A percentile compares a stretch with the other conserved stretches of the same genome.
Conservation (phyloP, 495 filamentous ascomycete species). For the Aspergillus heteromorphus region DNA sequence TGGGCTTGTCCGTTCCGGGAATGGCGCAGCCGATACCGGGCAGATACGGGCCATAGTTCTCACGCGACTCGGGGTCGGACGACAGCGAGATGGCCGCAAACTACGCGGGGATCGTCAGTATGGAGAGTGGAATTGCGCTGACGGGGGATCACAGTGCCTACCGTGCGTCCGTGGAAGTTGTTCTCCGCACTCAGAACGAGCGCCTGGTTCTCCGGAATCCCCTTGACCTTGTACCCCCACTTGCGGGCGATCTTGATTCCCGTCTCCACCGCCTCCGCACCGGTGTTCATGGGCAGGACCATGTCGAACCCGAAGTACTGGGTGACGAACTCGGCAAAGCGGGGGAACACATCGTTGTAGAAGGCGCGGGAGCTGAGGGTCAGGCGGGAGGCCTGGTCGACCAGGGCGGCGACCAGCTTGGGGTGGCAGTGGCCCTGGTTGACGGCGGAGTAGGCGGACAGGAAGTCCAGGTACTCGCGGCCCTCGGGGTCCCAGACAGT, state of each 20-base stretch:
- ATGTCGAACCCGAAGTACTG: slow-evolving; percentile 91
- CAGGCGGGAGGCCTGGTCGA: slow-evolving; percentile 82
- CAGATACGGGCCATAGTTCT: slow-evolving; percentile 95
- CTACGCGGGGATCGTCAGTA: slow-evolving; percentile 44
- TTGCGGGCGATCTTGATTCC: slow-evolving; percentile 96
- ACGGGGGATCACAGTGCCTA: slow-evolving; percentile 39
- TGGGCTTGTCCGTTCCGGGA: slow-evolving; percentile 70
- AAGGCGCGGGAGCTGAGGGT: slow-evolving; percentile 95
- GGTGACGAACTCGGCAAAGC: slow-evolving; percentile 90
- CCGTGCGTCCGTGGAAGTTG: slow-evolving; percentile 96
- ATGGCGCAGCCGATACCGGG: slow-evolving; percentile 75
- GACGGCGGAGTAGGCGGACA: slow-evolving; percentile 95
- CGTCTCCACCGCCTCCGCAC: slow-evolving; percentile 98
- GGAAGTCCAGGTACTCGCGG: slow-evolving; percentile 94
- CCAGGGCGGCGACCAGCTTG: slow-evolving; percentile 82
- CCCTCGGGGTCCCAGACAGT: slow-evolving; percentile 97
- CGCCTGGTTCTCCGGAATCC: slow-evolving; percentile 78
- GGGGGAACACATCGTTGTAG: slow-evolving; percentile 98
- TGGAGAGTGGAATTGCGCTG: slow-evolving; percentile 3
- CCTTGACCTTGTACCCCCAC: slow-evolving; percentile 98
- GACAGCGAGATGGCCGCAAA: slow-evolving; percentile 94
- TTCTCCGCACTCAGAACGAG: slow-evolving; percentile 77
- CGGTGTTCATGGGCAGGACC: slow-evolving; percentile 99
- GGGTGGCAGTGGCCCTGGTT: slow-evolving; percentile 99
- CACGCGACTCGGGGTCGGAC: slow-evolving; percentile 87